Conservation (phyloP, 345 rosid species). For the Citrus maxima region DNA sequence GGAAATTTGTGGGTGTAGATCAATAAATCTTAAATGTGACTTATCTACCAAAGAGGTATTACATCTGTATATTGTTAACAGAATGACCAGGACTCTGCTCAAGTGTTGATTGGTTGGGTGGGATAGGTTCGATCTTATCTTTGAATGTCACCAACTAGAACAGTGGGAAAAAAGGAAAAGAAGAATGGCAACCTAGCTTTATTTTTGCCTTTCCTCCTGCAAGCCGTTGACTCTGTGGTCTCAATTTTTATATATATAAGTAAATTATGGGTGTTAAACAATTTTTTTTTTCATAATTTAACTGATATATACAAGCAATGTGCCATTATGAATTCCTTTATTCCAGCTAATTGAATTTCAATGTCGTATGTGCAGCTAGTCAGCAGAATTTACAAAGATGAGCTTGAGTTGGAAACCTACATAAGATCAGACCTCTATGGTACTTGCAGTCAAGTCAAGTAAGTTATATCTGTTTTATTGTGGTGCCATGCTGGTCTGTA, state of each 20-base stretch:
- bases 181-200: not conserved
- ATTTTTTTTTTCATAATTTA: not conserved
- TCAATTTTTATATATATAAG: not conserved
- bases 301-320: not conserved
- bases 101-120: not conserved
- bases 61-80: not conserved
- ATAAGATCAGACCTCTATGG: slow-evolving; percentile 67
- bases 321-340: not conserved
- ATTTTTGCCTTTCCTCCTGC: not conserved
- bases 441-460: slow-evolving; percentile 51
- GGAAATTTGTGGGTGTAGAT: not conserved
- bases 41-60: not conserved
- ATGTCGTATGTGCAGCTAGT: slow-evolving; percentile 55
- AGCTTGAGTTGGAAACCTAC: slow-evolving; percentile 73
- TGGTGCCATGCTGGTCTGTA: slow-evolving; percentile 5
- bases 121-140: not conserved
- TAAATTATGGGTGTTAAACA: not conserved
- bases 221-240: not conserved
- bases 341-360: slow-evolving; percentile 4
- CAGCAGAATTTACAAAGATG: slow-evolving; percentile 69
- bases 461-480: slow-evolving; percentile 29
- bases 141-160: not conserved
- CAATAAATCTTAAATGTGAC: not conserved
- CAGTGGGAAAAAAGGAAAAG: too few species aligned
- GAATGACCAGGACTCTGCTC: not conserved